Evolutionary conservation across 164 flowering plant species (phyloP).

Genomic region (Nelumbo lutea): DNA sequence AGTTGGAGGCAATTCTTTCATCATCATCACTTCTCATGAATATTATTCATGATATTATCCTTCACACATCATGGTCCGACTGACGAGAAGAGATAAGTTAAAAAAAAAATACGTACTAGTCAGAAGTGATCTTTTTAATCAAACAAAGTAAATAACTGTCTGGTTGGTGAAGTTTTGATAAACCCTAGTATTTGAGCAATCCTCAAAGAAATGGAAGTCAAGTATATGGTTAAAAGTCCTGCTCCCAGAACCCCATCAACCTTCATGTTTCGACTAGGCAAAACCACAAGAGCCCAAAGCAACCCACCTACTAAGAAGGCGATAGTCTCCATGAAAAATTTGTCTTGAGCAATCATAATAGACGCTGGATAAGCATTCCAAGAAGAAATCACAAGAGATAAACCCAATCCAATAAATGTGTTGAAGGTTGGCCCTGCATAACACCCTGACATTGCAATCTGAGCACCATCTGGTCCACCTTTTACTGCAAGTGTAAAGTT

Average conservation of each 20-base stretch:
- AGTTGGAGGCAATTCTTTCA: too few species aligned
- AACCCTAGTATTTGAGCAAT: conserved; percentile 21
- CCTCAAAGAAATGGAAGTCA: conserved; percentile 46
- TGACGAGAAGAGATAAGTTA: too few species aligned
- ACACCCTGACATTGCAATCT: conserved; percentile 62
- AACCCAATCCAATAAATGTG: conserved; percentile 55
- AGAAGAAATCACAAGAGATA: conserved; percentile 42
- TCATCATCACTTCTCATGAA: too few species aligned
- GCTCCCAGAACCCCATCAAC: conserved; percentile 38
- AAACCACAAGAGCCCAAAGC: conserved; percentile 65
- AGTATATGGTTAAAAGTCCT: conserved; percentile 54
- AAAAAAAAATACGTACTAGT: too few species aligned
- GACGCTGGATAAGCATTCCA: conserved; percentile 42
- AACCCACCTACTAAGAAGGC: conserved; percentile 53
- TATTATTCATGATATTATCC: too few species aligned
- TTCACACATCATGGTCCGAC: too few species aligned
- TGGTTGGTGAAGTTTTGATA: not conserved
- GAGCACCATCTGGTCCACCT: conserved; percentile 55
- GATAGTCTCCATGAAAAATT: conserved; percentile 40
- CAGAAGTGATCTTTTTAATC: too few species aligned
- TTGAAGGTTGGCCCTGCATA: conserved; percentile 79
- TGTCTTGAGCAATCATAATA: conserved; percentile 34
- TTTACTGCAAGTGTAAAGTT: conserved; percentile 47
- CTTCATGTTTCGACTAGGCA: conserved; percentile 55
- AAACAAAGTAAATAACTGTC: not conserved